phyloP scores from a whole-genome alignment of 2,329 filamentous ascomycete species.

The Neonectria ditissima region DNA sequence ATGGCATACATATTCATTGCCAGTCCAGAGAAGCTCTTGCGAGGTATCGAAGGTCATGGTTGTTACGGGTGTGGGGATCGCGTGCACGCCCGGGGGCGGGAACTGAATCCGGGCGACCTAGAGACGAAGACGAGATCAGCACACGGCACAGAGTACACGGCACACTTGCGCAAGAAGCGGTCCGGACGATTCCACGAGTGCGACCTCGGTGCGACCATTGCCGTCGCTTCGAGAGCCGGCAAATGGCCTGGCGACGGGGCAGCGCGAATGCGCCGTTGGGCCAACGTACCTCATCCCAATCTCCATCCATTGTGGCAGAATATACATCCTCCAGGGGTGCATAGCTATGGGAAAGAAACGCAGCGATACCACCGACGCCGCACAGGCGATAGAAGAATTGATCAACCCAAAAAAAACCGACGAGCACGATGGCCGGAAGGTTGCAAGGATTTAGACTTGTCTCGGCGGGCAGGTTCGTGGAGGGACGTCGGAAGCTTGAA shows the following conservation, averaged over 20 bases:
- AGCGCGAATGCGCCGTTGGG: conserved; percentile 26
- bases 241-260: conserved; percentile 2
- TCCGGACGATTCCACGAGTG: conserved; percentile 6
- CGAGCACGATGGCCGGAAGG: conserved; percentile 5
- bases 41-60: conserved; percentile 89
- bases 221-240: conserved; percentile 7
- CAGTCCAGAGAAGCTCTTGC: conserved; percentile 93
- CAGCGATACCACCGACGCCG: conserved; percentile 26
- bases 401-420: background rate
- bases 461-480: conserved; percentile 27
- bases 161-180: background rate
- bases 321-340: conserved; percentile 52
- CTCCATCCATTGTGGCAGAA: conserved; percentile 69
- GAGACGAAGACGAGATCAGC: conserved; percentile 23
- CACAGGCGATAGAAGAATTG: conserved; percentile 20
- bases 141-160: conserved; percentile 13
- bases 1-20: conserved; percentile 83
- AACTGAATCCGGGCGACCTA: conserved; percentile 86
- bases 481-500: conserved; percentile 35
- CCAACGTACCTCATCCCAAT: conserved; percentile 73
- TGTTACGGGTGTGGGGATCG: conserved; percentile 77
- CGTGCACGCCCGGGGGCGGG: conserved; percentile 79
- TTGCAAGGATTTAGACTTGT: conserved; percentile 17
- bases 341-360: conserved; percentile 44
- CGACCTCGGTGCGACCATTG: conserved; percentile 7